A percentile compares a stretch with the other conserved stretches of the same genome.
Evolutionary conservation across 2,329 filamentous ascomycete species (phyloP).

Genomic region (Alternaria consortialis): DNA sequence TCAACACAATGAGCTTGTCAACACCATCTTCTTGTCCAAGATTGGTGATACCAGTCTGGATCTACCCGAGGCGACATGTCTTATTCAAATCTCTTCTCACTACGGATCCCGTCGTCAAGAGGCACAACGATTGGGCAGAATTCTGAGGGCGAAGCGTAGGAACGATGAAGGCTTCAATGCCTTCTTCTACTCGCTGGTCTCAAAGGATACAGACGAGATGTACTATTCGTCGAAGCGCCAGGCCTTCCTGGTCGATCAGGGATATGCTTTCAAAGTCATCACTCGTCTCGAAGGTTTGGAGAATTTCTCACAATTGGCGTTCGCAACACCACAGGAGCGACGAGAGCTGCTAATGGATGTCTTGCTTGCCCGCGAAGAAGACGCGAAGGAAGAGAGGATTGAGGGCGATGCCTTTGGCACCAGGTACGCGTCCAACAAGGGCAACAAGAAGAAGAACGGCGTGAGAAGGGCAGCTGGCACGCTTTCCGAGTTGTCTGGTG

Average conservation of each 20-base stretch:
- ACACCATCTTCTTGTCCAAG: constrained; percentile 95
- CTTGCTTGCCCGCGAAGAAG: constrained; percentile 82
- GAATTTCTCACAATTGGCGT: constrained; percentile 80
- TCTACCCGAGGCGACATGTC: constrained; percentile 91
- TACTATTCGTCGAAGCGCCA: constrained; percentile 96
- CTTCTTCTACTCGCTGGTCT: constrained; percentile 97
- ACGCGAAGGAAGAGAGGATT: constrained; percentile 74
- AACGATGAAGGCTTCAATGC: constrained; percentile 99
- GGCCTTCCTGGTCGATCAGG: constrained; percentile 96
- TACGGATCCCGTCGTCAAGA: constrained; percentile 97
- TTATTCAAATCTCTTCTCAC: constrained; percentile 97
- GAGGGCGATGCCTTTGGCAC: constrained; percentile 72
- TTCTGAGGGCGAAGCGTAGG: constrained; percentile 90
- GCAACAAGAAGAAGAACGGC: constrained; percentile 64
- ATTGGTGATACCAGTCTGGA: constrained; percentile 99
- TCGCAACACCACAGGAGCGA: constrained; percentile 79
- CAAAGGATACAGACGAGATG: constrained; percentile 98
- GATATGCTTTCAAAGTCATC: constrained; percentile 99
- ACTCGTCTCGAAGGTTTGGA: constrained; percentile 94
- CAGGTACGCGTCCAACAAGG: constrained; percentile 48
- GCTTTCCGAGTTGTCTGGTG: constrained; percentile 85
- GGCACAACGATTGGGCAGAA: constrained; percentile 90
- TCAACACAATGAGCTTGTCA: constrained; percentile 87
- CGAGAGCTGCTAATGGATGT: constrained; percentile 89
- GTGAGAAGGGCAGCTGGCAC: constrained; percentile 84